Base-by-base conservation (phyloP, 352 stramenopile species). In the Thraustochytrium striatum region DNA sequence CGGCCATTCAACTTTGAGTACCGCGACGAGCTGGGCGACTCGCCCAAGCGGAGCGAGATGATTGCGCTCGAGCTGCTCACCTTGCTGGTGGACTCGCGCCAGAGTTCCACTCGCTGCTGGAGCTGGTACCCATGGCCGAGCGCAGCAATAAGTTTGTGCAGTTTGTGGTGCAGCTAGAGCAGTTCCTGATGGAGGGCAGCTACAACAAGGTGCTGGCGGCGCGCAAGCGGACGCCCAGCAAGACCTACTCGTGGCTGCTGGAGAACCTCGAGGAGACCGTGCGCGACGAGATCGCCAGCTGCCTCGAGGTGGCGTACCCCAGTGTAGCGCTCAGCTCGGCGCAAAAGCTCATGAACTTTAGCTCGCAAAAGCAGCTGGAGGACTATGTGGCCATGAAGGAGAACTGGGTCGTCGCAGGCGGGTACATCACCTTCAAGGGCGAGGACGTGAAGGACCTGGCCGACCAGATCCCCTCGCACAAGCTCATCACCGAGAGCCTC, bases 51-150 rank as follows among this genome's bases (percentile, higher is more conserved):
- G 47, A 94, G 87, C 78, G 87, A 91, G 33, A 92, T 96, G 81
- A 85, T 94, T 68, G 91, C 89, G 68, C 92, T 93, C 70, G 90
- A 92, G 39, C 82, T 96, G 68, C 86, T 96, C 57, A 91, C 94
- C 73, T 78, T 96, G 21, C 86, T 96, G 9, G 91, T 96, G 32
- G 90, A 95, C 83, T 94, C 95, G 84, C 88, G 89, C 91, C 90
- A 52, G 91, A 96, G 81, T 96, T 96, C 83, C 91, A 96, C 88
- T 94, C 92, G 72, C 90, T 95, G 86, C 85, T 96, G 16, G 91
- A 96, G 82, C 84, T 95, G 69, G 86, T 96, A 38, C 88, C 88
- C 2, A 89, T 93, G 72, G 84, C 88, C 72, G 90, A 91, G 61
- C 89, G 91, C 11, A 83, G 89, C 21, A 89, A 94, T 69, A 81